A percentile compares a stretch with the other conserved stretches of the same genome.
These are phyloP conservation scores for Exophiala spinifera DNA, from an alignment of 2,329 filamentous ascomycete genomes.

Conservation along the genomic window DNA sequence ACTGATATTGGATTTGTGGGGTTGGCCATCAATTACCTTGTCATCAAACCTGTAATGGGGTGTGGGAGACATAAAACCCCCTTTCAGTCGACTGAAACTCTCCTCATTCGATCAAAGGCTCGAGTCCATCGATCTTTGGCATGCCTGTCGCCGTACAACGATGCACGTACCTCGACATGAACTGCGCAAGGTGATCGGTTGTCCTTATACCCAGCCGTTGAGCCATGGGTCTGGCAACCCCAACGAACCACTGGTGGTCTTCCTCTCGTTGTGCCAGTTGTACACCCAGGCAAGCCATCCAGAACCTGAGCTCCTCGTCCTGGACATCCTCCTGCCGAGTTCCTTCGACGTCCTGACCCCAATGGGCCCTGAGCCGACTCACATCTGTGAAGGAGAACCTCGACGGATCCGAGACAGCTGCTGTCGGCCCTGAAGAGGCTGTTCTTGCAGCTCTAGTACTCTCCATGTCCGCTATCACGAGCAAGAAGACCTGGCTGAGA, in stretches of 20 bases:
- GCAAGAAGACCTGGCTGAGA: slow-evolving; percentile 13
- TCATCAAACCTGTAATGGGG: too few species aligned
- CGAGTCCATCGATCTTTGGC: slow-evolving; percentile 7
- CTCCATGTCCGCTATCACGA: slow-evolving; percentile 8
- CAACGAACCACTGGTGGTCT: slow-evolving; percentile 12
- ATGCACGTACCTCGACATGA: slow-evolving; percentile 17
- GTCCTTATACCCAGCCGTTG: neutral
- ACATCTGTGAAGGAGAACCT: slow-evolving; percentile 6
- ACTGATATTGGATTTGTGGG: too few species aligned
- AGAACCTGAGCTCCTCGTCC: slow-evolving; percentile 9
- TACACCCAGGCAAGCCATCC: slow-evolving; percentile 14
- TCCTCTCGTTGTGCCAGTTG: slow-evolving; percentile 1
- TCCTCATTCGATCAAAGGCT: neutral
- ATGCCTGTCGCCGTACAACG: slow-evolving; percentile 10
- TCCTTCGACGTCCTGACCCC: neutral
- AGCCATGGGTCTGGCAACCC: slow-evolving; percentile 4
- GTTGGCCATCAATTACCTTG: too few species aligned
- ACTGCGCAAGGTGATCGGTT: slow-evolving; percentile 4
- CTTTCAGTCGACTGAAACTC: too few species aligned
- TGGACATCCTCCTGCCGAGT: slow-evolving; percentile 2
- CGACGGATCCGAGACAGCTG: neutral
- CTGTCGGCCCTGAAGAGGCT: neutral
- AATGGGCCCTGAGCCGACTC: neutral
- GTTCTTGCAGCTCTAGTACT: neutral
- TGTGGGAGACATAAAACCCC: too few species aligned